Conservation (phyloP, 2,329 filamentous ascomycete genomes). For the Triangularia setosa region DNA sequence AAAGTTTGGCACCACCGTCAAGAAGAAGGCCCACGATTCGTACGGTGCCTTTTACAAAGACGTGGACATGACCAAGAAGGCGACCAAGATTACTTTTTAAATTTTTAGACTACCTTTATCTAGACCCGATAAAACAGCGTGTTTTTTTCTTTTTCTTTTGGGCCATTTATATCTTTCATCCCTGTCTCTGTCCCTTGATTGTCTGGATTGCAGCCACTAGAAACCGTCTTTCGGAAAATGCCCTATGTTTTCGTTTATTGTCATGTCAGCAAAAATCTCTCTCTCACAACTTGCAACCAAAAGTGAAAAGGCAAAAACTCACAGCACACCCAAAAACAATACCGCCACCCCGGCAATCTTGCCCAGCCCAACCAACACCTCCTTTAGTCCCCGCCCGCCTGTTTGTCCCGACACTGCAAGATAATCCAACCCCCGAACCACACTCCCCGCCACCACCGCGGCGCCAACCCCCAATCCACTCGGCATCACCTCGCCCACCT, state of each 20-base stretch:
- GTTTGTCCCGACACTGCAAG: constrained; percentile 16
- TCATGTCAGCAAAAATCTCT: constrained; percentile 31
- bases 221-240: constrained; percentile 52
- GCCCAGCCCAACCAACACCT: constrained; percentile 39
- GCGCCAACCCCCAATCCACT: constrained; percentile 40
- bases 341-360: constrained; percentile 48
- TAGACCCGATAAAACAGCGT: neutral
- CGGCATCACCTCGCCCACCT: constrained; percentile 41
- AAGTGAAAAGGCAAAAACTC: constrained; percentile 40
- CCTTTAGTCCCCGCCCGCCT: constrained; percentile 11
- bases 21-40: constrained; percentile 95
- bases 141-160: constrained; percentile 69
- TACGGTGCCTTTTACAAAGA: constrained; percentile 97
- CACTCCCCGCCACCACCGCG: constrained; percentile 41
- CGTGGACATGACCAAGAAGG: constrained; percentile 74
- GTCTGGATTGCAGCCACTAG: constrained; percentile 48
- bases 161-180: neutral
- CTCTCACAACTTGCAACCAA: constrained; percentile 20
- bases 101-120: constrained; percentile 27
- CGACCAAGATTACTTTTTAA: constrained; percentile 91
- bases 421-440: constrained; percentile 30
- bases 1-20: constrained; percentile 96
- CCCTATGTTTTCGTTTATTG: constrained; percentile 36
- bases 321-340: constrained; percentile 56
- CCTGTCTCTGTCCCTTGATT: constrained; percentile 33